These are phyloP conservation scores for Fusarium sp. DNA, from an alignment of 2,329 filamentous ascomycete species.

Conservation along the genomic window DNA sequence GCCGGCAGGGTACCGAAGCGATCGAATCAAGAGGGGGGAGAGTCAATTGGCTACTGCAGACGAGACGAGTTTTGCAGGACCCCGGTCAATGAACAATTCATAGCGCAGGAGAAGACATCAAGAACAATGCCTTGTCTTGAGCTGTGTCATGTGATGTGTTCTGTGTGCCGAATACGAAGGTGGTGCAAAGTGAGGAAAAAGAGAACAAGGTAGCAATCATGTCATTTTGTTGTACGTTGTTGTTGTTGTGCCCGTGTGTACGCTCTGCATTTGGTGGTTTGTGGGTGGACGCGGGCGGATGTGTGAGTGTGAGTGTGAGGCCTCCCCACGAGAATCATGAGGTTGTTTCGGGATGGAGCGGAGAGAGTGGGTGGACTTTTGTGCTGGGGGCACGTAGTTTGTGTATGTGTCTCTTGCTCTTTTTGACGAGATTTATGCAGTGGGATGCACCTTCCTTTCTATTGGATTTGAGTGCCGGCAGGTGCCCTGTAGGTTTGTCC, in stretches of 20 bases:
- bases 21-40: constrained; percentile 6
- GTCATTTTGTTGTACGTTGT: neutral
- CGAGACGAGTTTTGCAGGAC: constrained; percentile 24
- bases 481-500: constrained; percentile 1
- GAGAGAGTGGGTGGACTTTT: neutral
- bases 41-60: constrained; percentile 39
- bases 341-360: constrained; percentile 18
- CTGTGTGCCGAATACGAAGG: neutral
- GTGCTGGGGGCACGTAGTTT: constrained; percentile 22
- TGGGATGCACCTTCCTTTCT: constrained; percentile 4
- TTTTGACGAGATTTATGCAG: neutral
- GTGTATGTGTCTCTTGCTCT: constrained; percentile 19
- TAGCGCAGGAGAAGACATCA: neutral
- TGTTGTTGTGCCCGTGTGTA: constrained; percentile 18
- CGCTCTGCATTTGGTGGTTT: constrained; percentile 10
- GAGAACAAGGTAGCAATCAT: constrained; percentile 11
- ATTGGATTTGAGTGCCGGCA: neutral
- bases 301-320: constrained; percentile 23
- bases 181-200: constrained; percentile 1
- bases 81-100: neutral
- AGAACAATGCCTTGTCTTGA: neutral
- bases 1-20: constrained; percentile 38
- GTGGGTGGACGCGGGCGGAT: neutral
- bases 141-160: neutral
- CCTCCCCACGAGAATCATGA: constrained; percentile 1